Base-by-base conservation (phyloP, 495 filamentous ascomycete genomes). In the Hypoxylon rickii region DNA sequence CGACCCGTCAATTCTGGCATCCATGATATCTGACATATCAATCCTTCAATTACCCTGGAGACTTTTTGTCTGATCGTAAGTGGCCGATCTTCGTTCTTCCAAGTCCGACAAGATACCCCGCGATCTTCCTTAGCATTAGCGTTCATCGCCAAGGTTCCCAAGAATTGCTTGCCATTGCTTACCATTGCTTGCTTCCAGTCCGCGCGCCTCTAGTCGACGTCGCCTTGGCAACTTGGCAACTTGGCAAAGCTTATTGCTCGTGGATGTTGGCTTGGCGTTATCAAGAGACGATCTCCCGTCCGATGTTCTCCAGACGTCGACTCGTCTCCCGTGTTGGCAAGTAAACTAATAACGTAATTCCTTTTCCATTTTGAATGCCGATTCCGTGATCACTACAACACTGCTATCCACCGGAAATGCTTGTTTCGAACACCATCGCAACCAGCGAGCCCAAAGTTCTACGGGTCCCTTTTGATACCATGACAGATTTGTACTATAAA, bases 221-320 rank as follows among this genome's bases (percentile, higher is more conserved):
- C 13, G 11, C 43, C 58, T 53, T 51, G 53, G 34, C 47, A 29
- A 45, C 58, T 53, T 51, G 53, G 34, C 47, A 29, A 45, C 66
- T 68, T 68, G 66, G 66, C 66, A 68, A 68, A 66, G 66, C 66
- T 68, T 68, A 51, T 68, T 63, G 59, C 59, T 60, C 66, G 59
- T 68, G 63, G 66, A 43, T 26, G 36, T 50, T 19, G 43, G 3
- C 63, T 68, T 66, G 63, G 65, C 63, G 58, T 55, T 40, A 55
- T 61, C 46, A 47, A 61, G n/a, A 47, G 43, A 51, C 32, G 47
- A 52, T 49, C 58, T 62, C 43, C 52, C 47, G 43, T 45, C 18
- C 24, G 31, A 15, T 40, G n/a, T n/a, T n/a, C n/a, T n/a, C n/a
- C n/a, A n/a, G 33, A 44, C 24, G 22, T 21, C 38, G 7, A 17